Percentiles rank a stretch among this genome's conserved stretches.
phyloP scores from a whole-genome alignment of 169 alveolate genomes.

The Neospora caninum region DNA sequence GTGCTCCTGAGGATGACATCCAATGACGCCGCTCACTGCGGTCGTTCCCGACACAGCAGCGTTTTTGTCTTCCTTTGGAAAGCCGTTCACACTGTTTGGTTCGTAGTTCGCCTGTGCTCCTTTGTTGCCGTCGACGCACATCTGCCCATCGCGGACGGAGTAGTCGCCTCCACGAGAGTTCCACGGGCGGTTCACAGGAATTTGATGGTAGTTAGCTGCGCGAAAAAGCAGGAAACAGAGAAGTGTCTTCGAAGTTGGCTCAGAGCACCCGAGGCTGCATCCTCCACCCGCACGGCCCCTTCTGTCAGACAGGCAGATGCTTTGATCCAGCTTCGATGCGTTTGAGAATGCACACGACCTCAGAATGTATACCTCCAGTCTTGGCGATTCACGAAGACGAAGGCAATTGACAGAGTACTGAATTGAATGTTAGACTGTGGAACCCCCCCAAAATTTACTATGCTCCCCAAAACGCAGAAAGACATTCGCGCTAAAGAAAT shows the following conservation, averaged over 20 bases:
- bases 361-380: too few relatives aligned
- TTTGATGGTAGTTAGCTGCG: slow-evolving; percentile 76
- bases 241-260: neutral
- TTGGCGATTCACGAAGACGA: too few relatives aligned
- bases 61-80: slow-evolving; percentile 66
- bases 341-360: too few relatives aligned
- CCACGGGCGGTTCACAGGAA: slow-evolving; percentile 86
- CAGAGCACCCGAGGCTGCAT: neutral
- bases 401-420: too few relatives aligned
- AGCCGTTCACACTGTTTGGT: slow-evolving; percentile 79
- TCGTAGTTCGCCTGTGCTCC: slow-evolving; percentile 82
- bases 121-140: slow-evolving; percentile 75
- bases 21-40: neutral
- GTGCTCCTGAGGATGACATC: slow-evolving; percentile 49
- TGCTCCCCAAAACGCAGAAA: too few relatives aligned
- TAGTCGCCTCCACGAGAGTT: slow-evolving; percentile 76
- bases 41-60: neutral
- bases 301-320: too few relatives aligned
- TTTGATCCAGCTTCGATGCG: too few relatives aligned
- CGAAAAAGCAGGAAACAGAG: neutral
- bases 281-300: too few relatives aligned
- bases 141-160: slow-evolving; percentile 81
- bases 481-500: too few relatives aligned
- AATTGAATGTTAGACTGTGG: too few relatives aligned
- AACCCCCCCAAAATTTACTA: too few relatives aligned